Percentiles rank a stretch among this genome's conserved stretches.
These are phyloP conservation scores for Ogataea wickerhamii DNA, from an alignment of 805 yeast species.

Conservation along the genomic window DNA sequence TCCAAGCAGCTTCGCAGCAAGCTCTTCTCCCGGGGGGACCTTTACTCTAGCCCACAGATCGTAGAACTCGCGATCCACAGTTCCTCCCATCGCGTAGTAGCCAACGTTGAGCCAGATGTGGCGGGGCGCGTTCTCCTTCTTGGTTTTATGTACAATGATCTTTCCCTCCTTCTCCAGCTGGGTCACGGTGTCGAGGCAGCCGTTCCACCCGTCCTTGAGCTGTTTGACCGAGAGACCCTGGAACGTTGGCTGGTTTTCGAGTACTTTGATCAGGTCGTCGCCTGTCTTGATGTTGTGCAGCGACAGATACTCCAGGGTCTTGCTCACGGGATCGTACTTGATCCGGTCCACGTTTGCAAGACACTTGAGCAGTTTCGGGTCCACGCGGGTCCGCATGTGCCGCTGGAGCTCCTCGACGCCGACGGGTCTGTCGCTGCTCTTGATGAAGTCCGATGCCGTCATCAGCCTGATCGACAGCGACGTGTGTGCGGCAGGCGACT, in stretches of 20 bases:
- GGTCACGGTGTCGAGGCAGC: slow-evolving; percentile 73
- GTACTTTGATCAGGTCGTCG: slow-evolving; percentile 68
- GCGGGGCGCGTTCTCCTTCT: slow-evolving; percentile 91
- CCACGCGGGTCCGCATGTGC: slow-evolving; percentile 61
- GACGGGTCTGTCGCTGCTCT: slow-evolving; percentile 66
- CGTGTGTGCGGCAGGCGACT: slow-evolving; percentile 14
- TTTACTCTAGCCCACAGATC: slow-evolving; percentile 75
- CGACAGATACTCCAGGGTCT: slow-evolving; percentile 82
- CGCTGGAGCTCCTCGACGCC: slow-evolving; percentile 60
- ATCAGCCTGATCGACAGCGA: slow-evolving; percentile 78
- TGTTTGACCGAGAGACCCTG: slow-evolving; percentile 80
- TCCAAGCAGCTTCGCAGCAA: slow-evolving; percentile 73
- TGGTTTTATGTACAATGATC: slow-evolving; percentile 80
- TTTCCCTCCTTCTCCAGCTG: slow-evolving; percentile 74
- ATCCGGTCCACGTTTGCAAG: slow-evolving; percentile 76
- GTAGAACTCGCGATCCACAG: slow-evolving; percentile 77
- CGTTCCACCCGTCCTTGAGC: slow-evolving; percentile 89
- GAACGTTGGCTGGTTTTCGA: slow-evolving; percentile 79
- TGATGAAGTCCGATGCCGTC: slow-evolving; percentile 88
- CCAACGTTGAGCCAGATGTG: slow-evolving; percentile 83
- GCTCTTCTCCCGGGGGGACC: slow-evolving; percentile 76
- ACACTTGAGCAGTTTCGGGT: slow-evolving; percentile 62
- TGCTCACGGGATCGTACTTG: slow-evolving; percentile 54
- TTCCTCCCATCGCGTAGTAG: slow-evolving; percentile 48
- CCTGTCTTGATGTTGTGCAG: slow-evolving; percentile 82